Evolutionary conservation across 768 basidiomycete genomes (phyloP).

Genomic region (Boletus patriciae): DNA sequence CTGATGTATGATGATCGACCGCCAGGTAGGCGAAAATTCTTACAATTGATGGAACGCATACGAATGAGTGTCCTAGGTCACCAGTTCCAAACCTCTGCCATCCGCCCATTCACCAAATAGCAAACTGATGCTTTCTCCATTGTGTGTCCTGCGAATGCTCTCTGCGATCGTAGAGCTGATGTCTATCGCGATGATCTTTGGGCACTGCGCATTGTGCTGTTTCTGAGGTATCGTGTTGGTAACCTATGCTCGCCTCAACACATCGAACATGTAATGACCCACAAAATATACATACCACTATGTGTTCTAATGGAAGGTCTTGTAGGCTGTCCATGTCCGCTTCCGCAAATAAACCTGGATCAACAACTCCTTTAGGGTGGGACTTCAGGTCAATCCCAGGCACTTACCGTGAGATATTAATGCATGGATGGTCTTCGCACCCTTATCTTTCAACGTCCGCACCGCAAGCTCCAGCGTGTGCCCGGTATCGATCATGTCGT

Average conservation of each 20-base stretch:
- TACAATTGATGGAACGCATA: neutral
- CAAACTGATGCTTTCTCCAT: slow-evolving; percentile 88
- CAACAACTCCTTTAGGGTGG: slow-evolving; percentile 6
- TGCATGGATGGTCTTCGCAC: slow-evolving; percentile 83
- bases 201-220: slow-evolving; percentile 57
- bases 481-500: slow-evolving; percentile 99
- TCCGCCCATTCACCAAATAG: slow-evolving; percentile 85
- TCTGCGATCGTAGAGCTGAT: slow-evolving; percentile 91
- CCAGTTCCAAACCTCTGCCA: slow-evolving; percentile 31
- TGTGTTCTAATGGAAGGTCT: slow-evolving; percentile 72
- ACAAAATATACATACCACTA: slow-evolving; percentile 61
- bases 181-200: slow-evolving; percentile 87
- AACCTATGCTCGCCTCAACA: slow-evolving; percentile 50
- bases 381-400: slow-evolving; percentile 2
- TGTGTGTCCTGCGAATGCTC: slow-evolving; percentile 92
- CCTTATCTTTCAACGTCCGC: slow-evolving; percentile 83
- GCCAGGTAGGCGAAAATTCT: neutral
- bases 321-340: slow-evolving; percentile 66
- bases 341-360: slow-evolving; percentile 75
- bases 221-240: slow-evolving; percentile 94
- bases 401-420: slow-evolving; percentile 86
- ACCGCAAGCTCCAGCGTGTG: slow-evolving; percentile 84
- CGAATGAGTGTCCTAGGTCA: slow-evolving; percentile 12
- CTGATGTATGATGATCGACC: neutral
- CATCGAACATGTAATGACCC: neutral